Evolutionary conservation across 208 protist species (phyloP).

Genomic region (Acanthamoeba healyi): DNA sequence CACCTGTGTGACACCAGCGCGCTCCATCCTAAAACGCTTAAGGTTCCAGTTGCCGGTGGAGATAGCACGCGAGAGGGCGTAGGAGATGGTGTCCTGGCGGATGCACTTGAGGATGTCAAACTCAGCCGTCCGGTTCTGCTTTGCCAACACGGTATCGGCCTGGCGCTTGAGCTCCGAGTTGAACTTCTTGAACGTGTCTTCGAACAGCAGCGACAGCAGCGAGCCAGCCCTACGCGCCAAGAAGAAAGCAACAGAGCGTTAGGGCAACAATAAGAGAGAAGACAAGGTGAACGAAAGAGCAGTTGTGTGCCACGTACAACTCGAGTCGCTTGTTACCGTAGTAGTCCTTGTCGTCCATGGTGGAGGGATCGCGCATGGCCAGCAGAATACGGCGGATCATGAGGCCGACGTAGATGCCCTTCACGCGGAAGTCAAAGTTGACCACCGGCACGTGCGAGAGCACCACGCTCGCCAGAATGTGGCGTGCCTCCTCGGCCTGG

Average conservation of each 20-base stretch:
- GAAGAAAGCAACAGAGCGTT: neutral
- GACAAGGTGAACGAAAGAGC: conserved; percentile 66
- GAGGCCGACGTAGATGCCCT: conserved; percentile 97
- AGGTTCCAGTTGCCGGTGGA: conserved; percentile 98
- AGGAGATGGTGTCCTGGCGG: conserved; percentile 96
- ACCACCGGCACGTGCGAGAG: conserved; percentile 96
- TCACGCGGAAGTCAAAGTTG: conserved; percentile 97
- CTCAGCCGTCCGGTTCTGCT: conserved; percentile 92
- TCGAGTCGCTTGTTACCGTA: conserved; percentile 99
- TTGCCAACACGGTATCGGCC: conserved; percentile 93
- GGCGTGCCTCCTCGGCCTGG: conserved; percentile 89
- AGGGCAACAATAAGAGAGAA: conserved; percentile 51
- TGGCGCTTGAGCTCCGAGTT: conserved; percentile 96
- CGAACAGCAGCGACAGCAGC: conserved; percentile 98
- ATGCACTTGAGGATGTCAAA: conserved; percentile 97
- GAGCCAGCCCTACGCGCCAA: conserved; percentile 93
- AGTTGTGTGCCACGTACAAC: conserved; percentile 77
- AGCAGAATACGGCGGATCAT: conserved; percentile 98
- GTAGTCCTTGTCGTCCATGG: conserved; percentile 99
- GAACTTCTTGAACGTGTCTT: conserved; percentile 99
- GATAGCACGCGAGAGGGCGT: conserved; percentile 97
- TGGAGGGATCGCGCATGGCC: conserved; percentile 92
- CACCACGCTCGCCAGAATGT: conserved; percentile 90
- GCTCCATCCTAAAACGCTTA: conserved; percentile 97
- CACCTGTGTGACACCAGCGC: conserved; percentile 95